Evolutionary conservation across 2,329 filamentous ascomycete genomes (phyloP), one percentile per base, ranked within the genome.

Genomic region (Aphanocladium album): DNA sequence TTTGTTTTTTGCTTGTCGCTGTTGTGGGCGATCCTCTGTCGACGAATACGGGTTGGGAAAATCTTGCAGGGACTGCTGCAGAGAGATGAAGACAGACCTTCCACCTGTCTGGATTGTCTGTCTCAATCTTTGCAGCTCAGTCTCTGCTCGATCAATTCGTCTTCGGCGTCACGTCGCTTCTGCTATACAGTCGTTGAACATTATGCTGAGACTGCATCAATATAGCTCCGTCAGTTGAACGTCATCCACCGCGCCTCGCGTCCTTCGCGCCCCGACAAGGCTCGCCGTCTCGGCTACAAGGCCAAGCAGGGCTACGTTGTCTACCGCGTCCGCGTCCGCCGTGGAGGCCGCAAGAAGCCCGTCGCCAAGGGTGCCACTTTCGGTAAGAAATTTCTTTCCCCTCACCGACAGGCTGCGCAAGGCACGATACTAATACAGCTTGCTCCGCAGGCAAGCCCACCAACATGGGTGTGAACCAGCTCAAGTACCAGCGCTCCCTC

Each of bases 271-370:
- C 95, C 95, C 77, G 96, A 99, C 86, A 99, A 99, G 91, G 95
- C 96, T 78, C 95, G 95, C 83, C 95, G 96, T 81, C 91, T 99
- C 73, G 95, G 95, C 75, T 99, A 99, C 91, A 99, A 99, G 91
- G 95, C 96, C 86, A 99, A 99, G 91, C 95, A 99, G 86, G 95
- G 95, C 81, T 99, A 98, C 86, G 95, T 99, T 79, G 92, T 99
- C 89, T 99, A 99, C 89, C 95, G 95, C 79, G 87, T 96, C 77
- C 95, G 95, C 79, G 95, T 99, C 74, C 90, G 95, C 80, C 92
- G 95, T 80, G 95, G 95, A 89, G 95, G 95, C 76, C 92, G 95
- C 87, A 99, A 99, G 93, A 87, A 87, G 80, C 95, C 93, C 74
- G 91, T 87, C 66, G 87, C 89, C 76, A 96, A 96, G 92, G 95